These are phyloP conservation scores for Ceratorhiza oryzae-sativae DNA, from an alignment of 1,284 basidiomycete species.

Conservation along the genomic window DNA sequence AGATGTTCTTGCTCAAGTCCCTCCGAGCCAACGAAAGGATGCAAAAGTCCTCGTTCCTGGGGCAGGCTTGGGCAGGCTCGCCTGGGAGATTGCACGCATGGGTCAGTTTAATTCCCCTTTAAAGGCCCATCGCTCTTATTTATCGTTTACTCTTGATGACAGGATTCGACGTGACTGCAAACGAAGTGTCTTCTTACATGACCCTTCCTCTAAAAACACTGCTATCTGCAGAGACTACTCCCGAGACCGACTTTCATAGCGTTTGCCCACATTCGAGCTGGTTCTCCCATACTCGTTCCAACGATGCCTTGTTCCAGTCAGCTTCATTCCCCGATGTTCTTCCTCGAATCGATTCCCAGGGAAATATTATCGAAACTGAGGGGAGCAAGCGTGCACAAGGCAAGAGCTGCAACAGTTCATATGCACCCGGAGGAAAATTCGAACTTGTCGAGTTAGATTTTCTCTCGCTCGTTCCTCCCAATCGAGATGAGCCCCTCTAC, in stretches of 20 bases:
- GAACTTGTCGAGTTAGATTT: constrained; percentile 63
- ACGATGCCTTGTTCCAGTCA: constrained; percentile 58
- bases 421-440: constrained; percentile 46
- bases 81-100: constrained; percentile 68
- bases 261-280: constrained; percentile 68
- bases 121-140: not conserved
- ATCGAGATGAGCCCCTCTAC: constrained; percentile 1
- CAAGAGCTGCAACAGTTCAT: not conserved
- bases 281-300: constrained; percentile 71
- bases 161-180: constrained; percentile 65
- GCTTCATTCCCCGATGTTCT: constrained; percentile 66
- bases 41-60: constrained; percentile 67
- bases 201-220: constrained; percentile 65
- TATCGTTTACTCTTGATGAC: not conserved
- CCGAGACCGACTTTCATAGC: constrained; percentile 55
- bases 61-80: constrained; percentile 65
- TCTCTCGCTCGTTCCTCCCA: constrained; percentile 51
- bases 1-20: constrained; percentile 52
- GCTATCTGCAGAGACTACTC: constrained; percentile 57
- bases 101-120: constrained; percentile 52
- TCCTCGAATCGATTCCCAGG: constrained; percentile 54
- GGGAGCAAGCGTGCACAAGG: not conserved
- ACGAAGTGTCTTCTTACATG: constrained; percentile 70
- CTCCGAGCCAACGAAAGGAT: constrained; percentile 45
- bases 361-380: not conserved